These are phyloP conservation scores for Serpula lacrymans DNA, from an alignment of 768 basidiomycete species.

Conservation along the genomic window DNA sequence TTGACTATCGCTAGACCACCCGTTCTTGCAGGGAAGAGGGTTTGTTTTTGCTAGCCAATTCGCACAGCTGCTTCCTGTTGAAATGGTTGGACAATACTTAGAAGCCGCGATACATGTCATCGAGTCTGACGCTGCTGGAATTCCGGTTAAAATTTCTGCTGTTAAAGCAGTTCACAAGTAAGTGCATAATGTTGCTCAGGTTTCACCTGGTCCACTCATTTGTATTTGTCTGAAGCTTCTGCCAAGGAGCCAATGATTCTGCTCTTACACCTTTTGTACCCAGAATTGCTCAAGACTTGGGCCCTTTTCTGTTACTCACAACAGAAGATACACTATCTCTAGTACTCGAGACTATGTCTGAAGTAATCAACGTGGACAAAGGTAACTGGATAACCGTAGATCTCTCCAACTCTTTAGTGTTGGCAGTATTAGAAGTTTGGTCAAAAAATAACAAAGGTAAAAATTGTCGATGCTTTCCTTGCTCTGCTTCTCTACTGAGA, in stretches of 20 bases:
- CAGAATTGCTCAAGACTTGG: constrained; percentile 75
- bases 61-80: constrained; percentile 64
- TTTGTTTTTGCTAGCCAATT: constrained; percentile 95
- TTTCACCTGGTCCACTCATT: neutral
- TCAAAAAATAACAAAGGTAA: constrained; percentile 81
- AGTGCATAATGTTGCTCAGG: constrained; percentile 16
- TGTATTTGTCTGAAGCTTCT: constrained; percentile 54
- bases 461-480: constrained; percentile 3
- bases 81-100: constrained; percentile 81
- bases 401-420: constrained; percentile 61
- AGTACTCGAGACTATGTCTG: constrained; percentile 81
- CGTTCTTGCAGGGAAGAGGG: constrained; percentile 92
- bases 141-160: constrained; percentile 93
- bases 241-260: constrained; percentile 57
- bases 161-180: constrained; percentile 94
- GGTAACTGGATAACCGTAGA: constrained; percentile 70
- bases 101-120: constrained; percentile 85
- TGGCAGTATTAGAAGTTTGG: constrained; percentile 78
- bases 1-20: constrained; percentile 52
- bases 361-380: constrained; percentile 70
- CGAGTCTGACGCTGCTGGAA: constrained; percentile 62
- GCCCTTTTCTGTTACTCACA: constrained; percentile 76
- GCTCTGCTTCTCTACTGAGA: neutral
- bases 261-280: constrained; percentile 62
- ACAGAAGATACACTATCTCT: constrained; percentile 88